These are phyloP conservation scores for Serendipita sp. DNA, from an alignment of 768 basidiomycete species.

Conservation along the genomic window DNA sequence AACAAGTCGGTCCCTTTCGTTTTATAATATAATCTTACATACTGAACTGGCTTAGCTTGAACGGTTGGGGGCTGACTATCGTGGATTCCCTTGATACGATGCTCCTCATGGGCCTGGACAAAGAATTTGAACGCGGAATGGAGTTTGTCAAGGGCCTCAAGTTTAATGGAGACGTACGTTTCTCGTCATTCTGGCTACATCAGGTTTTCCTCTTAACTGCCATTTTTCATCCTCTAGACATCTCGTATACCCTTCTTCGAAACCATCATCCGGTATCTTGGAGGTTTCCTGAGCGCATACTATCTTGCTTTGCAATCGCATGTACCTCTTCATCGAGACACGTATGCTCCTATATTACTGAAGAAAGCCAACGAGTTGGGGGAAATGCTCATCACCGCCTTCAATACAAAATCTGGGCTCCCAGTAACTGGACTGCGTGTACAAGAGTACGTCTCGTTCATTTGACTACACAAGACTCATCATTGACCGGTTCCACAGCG, in stretches of 20 bases:
- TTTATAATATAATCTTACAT: neutral
- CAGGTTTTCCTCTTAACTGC: neutral
- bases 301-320: neutral
- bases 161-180: constrained; percentile 8
- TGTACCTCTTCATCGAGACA: neutral
- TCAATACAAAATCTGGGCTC: constrained; percentile 10
- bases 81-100: constrained; percentile 30
- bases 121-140: constrained; percentile 25
- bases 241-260: constrained; percentile 15
- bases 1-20: constrained; percentile 10
- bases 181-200: neutral
- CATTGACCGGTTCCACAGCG: neutral
- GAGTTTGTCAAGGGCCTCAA: constrained; percentile 15
- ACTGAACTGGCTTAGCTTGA: constrained; percentile 9
- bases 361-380: constrained; percentile 9
- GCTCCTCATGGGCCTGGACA: constrained; percentile 24
- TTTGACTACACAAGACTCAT: neutral
- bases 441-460: neutral
- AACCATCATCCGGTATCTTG: constrained; percentile 34
- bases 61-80: constrained; percentile 22
- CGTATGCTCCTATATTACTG: constrained; percentile 9
- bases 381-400: constrained; percentile 6
- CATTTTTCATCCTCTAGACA: neutral
- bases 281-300: constrained; percentile 20
- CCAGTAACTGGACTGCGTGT: neutral